phyloP scores from a whole-genome alignment of 164 flowering plant species.

The Kalanchoe fedtschenkoi region DNA sequence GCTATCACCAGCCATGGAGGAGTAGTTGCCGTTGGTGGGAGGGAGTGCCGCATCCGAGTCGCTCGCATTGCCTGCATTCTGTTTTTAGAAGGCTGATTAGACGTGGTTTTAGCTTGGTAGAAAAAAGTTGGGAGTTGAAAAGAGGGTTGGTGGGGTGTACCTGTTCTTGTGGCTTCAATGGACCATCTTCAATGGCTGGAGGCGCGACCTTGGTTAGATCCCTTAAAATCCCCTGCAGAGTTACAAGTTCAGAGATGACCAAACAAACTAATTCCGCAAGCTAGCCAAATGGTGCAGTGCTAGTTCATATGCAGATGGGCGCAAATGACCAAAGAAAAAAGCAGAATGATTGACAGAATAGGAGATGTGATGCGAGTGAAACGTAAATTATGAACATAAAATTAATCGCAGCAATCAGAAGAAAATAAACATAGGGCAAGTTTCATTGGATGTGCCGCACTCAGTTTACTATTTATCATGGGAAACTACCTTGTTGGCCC shows the following conservation, averaged over 20 bases:
- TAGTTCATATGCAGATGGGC: no score
- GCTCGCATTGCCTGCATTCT: slow-evolving; percentile 21
- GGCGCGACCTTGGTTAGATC: slow-evolving; percentile 28
- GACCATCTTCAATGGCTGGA: slow-evolving; percentile 12
- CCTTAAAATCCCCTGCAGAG: slow-evolving; percentile 34
- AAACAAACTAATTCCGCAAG: no score
- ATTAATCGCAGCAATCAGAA: background rate
- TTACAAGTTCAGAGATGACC: background rate
- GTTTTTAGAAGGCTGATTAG: background rate
- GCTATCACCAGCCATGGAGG: background rate
- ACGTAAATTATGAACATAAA: background rate
- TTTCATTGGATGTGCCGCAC: background rate
- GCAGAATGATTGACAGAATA: no score
- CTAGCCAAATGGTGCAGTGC: no score
- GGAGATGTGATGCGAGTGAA: no score
- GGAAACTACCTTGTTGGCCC: slow-evolving; percentile 60
- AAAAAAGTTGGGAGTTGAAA: background rate
- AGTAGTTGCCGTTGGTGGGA: background rate
- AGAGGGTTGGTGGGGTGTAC: slow-evolving; percentile 9
- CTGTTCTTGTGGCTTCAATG: slow-evolving; percentile 17
- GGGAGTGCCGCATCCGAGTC: slow-evolving; percentile 7
- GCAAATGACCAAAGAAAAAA: no score
- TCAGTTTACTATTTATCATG: background rate
- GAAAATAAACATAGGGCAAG: background rate
- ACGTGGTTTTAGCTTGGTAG: no score